Evolutionary conservation across 106 monocot species (phyloP).

Genomic region (Dendrobium chrysotoxum): DNA sequence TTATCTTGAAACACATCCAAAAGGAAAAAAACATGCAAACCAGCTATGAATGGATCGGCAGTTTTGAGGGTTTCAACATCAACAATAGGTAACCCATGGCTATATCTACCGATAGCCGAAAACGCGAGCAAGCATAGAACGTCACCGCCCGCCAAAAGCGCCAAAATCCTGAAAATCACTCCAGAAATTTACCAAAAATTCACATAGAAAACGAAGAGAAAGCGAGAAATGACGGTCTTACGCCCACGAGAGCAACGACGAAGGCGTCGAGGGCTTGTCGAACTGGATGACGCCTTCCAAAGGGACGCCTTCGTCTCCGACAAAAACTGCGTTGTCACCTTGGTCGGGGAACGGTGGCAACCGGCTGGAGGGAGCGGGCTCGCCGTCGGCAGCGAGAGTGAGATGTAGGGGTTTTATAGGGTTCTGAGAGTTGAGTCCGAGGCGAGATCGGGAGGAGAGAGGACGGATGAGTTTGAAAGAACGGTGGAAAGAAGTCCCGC

Average conservation of each 20-base stretch:
- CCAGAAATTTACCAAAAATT: background rate
- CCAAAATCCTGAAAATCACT: constrained; percentile 46
- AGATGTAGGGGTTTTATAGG: background rate
- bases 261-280: constrained; percentile 37
- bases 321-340: background rate
- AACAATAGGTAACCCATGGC: constrained; percentile 64
- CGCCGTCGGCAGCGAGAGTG: background rate
- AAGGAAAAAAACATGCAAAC: constrained; percentile 19
- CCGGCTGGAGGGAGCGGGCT: background rate
- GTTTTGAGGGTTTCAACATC: constrained; percentile 69
- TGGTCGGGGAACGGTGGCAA: background rate
- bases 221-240: constrained; percentile 10
- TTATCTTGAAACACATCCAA: background rate
- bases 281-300: constrained; percentile 85
- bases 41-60: constrained; percentile 85
- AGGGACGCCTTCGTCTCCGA: constrained; percentile 62
- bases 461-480: background rate
- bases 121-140: constrained; percentile 63
- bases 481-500: background rate
- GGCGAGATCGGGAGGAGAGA: background rate
- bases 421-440: background rate
- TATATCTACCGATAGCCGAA: constrained; percentile 80
- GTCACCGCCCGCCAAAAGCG: constrained; percentile 66
- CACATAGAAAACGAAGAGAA: background rate
- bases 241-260: constrained; percentile 45